phyloP scores from a whole-genome alignment of 2,329 filamentous ascomycete species.

The Colletotrichum somersetense region DNA sequence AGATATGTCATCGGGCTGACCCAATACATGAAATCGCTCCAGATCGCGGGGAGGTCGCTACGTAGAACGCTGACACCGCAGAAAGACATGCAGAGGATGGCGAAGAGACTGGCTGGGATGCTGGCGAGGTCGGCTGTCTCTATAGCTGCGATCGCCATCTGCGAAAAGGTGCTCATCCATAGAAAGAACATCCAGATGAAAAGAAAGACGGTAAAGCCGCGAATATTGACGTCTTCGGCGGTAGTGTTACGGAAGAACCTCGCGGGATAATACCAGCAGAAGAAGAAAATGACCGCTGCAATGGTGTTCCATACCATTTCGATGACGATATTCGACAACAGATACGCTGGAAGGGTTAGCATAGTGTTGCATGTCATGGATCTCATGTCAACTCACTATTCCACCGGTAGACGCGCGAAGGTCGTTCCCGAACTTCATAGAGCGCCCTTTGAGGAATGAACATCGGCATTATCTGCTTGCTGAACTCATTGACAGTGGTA shows the following conservation, averaged over 20 bases:
- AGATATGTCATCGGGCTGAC: constrained; percentile 49
- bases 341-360: constrained; percentile 27
- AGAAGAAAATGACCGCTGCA: constrained; percentile 73
- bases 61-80: constrained; percentile 43
- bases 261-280: constrained; percentile 79
- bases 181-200: constrained; percentile 43
- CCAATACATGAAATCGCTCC: constrained; percentile 44
- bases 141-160: constrained; percentile 39
- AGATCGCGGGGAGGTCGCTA: constrained; percentile 36
- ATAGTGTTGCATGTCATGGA: fast-evolving
- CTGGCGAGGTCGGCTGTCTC: constrained; percentile 40
- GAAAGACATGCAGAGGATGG: constrained; percentile 42
- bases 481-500: constrained; percentile 74
- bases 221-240: constrained; percentile 28
- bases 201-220: constrained; percentile 41
- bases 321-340: constrained; percentile 63
- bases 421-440: constrained; percentile 77
- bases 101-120: constrained; percentile 37
- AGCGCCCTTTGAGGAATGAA: constrained; percentile 75
- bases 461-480: constrained; percentile 77
- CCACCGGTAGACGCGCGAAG: constrained; percentile 70
- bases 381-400: constrained; percentile 7
- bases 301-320: constrained; percentile 79
- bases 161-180: constrained; percentile 42
- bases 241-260: constrained; percentile 71